Evolutionary conservation across 2,329 filamentous ascomycete genomes (phyloP), one percentile per base, ranked within the genome.

Genomic region (Fusarium virguliforme): DNA sequence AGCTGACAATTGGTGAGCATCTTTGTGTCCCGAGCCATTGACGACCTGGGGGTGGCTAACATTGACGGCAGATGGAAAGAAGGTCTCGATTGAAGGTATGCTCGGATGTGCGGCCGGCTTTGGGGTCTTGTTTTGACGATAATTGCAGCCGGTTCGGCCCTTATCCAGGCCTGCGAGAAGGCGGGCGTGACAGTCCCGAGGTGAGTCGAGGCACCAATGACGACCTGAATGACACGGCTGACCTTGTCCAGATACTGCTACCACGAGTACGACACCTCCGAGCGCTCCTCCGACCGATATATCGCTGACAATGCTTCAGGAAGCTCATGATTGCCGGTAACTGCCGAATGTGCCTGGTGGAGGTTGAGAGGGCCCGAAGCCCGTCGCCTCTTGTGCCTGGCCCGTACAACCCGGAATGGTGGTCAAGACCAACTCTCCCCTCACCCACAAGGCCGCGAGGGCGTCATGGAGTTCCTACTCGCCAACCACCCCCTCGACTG

Each of bases 281-380:
- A 73, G 43, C 64, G 46, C 70, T 57, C 61, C 70, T 73, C 72
- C 75, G 75, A 74, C 56, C 75, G 75, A 77, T 72, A 68, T 61
- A 74, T 64, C 60, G 76, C 85, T 87, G 78, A 87, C 80, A 79
- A 80, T 76, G 62, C 75, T 62, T 78, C 79, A 95, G 93, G 82
- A 98, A 99, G 86, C 89, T 99, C 76, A 94, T 97, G 92, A 97
- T 99, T 88, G 96, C 96, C 79, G 96, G 96, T 84, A 99, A 98
- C 85, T 99, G 96, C 84, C 94, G 96, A 86, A 99, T 99, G 96
- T 99, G 96, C 85, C 86, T 99, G 79, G 96, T 99, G 79, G 96
- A 99, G 87, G 96, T 99, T 75, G 96, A 98, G 86, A 90, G 91
- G 83, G 93, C 67, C 96, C 96, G 65, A 99, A 99, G 85, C 96